Base-by-base conservation (phyloP, 768 basidiomycete genomes). In the Guyanaporus albipodus region DNA sequence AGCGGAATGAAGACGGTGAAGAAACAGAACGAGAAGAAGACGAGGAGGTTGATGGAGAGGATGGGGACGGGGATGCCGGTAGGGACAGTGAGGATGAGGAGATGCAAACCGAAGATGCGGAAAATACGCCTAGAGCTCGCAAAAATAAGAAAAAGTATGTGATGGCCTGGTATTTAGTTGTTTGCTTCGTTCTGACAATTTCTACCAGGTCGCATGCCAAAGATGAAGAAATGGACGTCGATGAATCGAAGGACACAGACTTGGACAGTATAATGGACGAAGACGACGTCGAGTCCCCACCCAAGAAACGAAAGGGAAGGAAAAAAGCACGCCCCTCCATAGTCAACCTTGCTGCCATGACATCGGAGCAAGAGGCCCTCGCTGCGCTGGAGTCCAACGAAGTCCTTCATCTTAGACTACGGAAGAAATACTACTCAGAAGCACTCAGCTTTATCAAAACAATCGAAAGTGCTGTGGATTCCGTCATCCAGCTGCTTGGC, bases 371-470 rank as follows among this genome's bases (percentile, higher is more conserved):
- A 60, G 80, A 76, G 9, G 83, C 82, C 0, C 72, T 91, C 24
- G 83, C 83, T 6, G 77, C 80, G 4, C 70, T 87, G 28, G 77
- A 91, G 52, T 75, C 77, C 31, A 76, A 84, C 52, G 74, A 90
- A 49, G 66, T 87, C 32, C 73, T 79, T 5, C 75, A 79, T 42
- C 74, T 91, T 7, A 77, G 82, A 17, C 70, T 96, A 23, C 80
- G 78, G 50, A 94, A 88, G 67, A 86, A 87, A 58, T 96, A 92
- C 67, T 91, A 87, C 59, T 72, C 78, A 4, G 95, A 97, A 60
- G 91, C 85, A 4, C 71, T 97, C 32, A 73, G 67, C 46, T 98
- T 98, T 64, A 94, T 97, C 58, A 74, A 73, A 34, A 72, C 76
- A 51, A 67, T 87, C 31, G 83, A 85, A 58, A 62, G 66, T 14